Conservation (phyloP, 1,284 basidiomycete genomes). For the Cryptococcus hybrid region DNA sequence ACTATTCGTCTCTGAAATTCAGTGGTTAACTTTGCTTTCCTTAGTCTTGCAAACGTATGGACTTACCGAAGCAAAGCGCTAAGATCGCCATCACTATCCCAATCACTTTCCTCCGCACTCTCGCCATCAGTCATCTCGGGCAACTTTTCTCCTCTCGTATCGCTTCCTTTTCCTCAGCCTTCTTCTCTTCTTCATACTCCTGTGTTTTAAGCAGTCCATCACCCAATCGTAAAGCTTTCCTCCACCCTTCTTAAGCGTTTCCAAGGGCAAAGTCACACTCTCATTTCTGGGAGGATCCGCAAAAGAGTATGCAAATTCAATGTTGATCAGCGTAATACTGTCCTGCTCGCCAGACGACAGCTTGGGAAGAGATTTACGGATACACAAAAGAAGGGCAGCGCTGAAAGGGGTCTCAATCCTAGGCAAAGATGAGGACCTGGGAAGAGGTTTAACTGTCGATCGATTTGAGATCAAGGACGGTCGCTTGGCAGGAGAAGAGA, state of each 20-base stretch:
- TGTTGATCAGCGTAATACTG: constrained; percentile 17
- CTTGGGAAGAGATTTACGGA: background rate
- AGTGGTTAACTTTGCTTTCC: background rate
- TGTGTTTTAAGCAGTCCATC: constrained; percentile 3
- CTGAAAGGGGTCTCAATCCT: constrained; percentile 4
- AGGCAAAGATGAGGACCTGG: background rate
- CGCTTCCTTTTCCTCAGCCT: background rate
- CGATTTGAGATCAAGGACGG: constrained; percentile 4
- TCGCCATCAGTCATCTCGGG: constrained; percentile 31
- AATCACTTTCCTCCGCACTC: constrained; percentile 29
- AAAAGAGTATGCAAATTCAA: constrained; percentile 30
- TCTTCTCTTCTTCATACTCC: background rate
- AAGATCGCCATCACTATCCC: constrained; percentile 25
- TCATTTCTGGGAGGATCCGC: constrained; percentile 24
- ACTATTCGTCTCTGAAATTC: constrained; percentile 25
- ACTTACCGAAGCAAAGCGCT: constrained; percentile 23
- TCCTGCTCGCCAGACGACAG: background rate
- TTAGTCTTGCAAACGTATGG: background rate
- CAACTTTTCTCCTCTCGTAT: constrained; percentile 6
- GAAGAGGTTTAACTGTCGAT: constrained; percentile 4
- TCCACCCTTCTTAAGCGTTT: constrained; percentile 21
- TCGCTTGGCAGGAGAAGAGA: background rate
- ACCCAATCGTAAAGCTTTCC: constrained; percentile 17
- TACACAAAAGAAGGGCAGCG: constrained; percentile 8
- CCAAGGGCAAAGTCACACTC: constrained; percentile 23